Evolutionary conservation across 2,329 filamentous ascomycete species (phyloP), one percentile per base, ranked within the genome.

Genomic region (Calonectria hongkongensis): DNA sequence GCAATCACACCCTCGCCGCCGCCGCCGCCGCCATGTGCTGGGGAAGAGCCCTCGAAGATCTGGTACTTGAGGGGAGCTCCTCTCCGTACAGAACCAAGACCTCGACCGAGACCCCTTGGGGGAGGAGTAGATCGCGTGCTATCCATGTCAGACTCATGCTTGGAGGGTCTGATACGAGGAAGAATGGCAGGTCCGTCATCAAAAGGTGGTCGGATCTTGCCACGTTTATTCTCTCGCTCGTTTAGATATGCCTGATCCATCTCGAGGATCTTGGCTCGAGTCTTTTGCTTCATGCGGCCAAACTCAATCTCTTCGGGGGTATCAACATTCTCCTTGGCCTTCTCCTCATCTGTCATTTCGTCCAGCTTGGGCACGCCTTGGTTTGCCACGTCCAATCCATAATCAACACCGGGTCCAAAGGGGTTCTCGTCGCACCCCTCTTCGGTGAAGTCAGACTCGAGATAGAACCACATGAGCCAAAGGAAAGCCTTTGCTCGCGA

Each of bases 391-490:
- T 91, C 89, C 1, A 90, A 85, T 10, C 88, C 89, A 74, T 93
- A 93, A 79, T 93, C 92, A 2, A 93, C 90, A 15, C 92, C 92
- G 13, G 87, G 82, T 0, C 97, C 97, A 79, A 98, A 99, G 0
- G 97, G 97, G 80, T 99, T 99, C 78, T 94, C 93, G 60, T 95
- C 89, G 54, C 95, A 96, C 69, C 94, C 95, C 79, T 98, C 94
- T 78, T 94, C 92, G 0, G 94, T 94, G 78, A 98, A 98, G 82
- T 98, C 95, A 33, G 96, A 98, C 83, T 99, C 97, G 21, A 99
- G 89, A 81, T 99, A 98, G 88, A 97, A 98, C 97, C 97, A 99
- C 92, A 99, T 97, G 75, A 99, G 88, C 97, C 97, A 99, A 25
- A 99, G 86, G 79, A 99, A 99, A 0, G 96, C 96, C 54, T 88